A percentile compares a stretch with the other conserved stretches of the same genome.
Conservation (phyloP, 208 protist genomes). For the Lotmaria passim region DNA sequence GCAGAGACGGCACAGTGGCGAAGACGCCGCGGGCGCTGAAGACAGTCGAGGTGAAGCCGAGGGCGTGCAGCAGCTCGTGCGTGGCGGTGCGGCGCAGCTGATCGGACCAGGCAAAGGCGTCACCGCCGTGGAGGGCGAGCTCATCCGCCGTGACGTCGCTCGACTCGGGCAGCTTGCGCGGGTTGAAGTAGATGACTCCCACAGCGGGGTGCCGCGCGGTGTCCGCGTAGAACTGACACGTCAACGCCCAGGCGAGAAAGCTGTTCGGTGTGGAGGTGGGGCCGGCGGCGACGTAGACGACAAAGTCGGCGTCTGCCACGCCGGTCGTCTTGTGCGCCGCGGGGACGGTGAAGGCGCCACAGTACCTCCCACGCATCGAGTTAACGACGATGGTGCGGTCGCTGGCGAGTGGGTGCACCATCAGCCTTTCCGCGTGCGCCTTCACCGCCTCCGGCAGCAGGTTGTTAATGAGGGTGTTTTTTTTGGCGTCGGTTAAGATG, state of each 20-base stretch:
- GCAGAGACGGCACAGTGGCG: constrained; percentile 18
- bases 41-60: constrained; percentile 60
- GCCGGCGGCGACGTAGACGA: constrained; percentile 68
- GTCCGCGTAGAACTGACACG: constrained; percentile 40
- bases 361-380: constrained; percentile 18
- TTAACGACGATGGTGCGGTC: constrained; percentile 20
- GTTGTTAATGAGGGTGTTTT: constrained; percentile 18
- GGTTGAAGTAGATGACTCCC: constrained; percentile 47
- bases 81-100: constrained; percentile 26
- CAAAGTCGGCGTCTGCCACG: constrained; percentile 54
- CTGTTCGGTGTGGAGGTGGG: constrained; percentile 21
- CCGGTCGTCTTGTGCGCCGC: constrained; percentile 40
- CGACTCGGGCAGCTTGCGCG: constrained; percentile 11
- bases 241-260: constrained; percentile 46
- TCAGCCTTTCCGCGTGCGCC: constrained; percentile 52
- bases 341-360: constrained; percentile 49
- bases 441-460: constrained; percentile 52
- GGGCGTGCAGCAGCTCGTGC: constrained; percentile 88
- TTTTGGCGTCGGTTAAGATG: constrained; percentile 53
- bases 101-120: constrained; percentile 4
- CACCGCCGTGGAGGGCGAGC: constrained; percentile 3
- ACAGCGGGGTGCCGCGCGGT: constrained; percentile 35
- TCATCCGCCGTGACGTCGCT: constrained; percentile 1
- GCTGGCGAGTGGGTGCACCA: constrained; percentile 28
- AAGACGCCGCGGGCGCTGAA: constrained; percentile 31